Evolutionary conservation across 78 protist genomes (phyloP), one percentile per base, ranked within the genome.

Genomic region (Dictyostelium firmibasis): DNA sequence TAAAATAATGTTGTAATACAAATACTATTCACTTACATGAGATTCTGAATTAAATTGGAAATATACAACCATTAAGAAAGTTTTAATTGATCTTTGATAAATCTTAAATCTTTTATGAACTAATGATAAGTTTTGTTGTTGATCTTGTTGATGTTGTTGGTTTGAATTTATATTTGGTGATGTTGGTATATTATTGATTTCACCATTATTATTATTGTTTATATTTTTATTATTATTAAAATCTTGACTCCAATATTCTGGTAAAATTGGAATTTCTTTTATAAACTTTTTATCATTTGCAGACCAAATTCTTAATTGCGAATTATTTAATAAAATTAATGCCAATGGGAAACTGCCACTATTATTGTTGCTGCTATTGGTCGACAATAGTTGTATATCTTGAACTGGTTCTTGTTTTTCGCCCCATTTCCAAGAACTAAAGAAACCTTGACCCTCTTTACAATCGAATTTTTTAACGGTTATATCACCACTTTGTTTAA

Each of bases 1-100:
- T n/a, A n/a, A n/a, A n/a, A n/a, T n/a, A n/a, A n/a, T n/a, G n/a
- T n/a, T n/a, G n/a, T n/a, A n/a, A n/a, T n/a, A n/a, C n/a, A n/a
- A n/a, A n/a, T n/a, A n/a, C n/a, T 8, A 23, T 7, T 5, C 25
- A 83, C 84, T 36, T 86, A 86, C 92, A 47, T 86, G 31, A 31
- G 94, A 89, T 78, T 89, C 88, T 33, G 53, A 23, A 23, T 81
- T 86, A 8, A 81, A 0, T 70, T 89, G 86, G n/a, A 70, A 43
- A 70, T 69, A 89, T 18, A 89, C 11, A 25, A 89, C 60, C 43
- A 89, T 23, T 18, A 44, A 3, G 41, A 53, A 89, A 35, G 10
- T 20, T 27, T 13, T 35, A 23, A 41, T 13, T 9, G 75, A 33
- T 23, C 33, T 50, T 69, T 23, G 64, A 33, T 89, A 81, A 16